These are phyloP conservation scores for Eucalyptus guilfoylei DNA, from an alignment of 345 rosid genomes.

Conservation along the genomic window DNA sequence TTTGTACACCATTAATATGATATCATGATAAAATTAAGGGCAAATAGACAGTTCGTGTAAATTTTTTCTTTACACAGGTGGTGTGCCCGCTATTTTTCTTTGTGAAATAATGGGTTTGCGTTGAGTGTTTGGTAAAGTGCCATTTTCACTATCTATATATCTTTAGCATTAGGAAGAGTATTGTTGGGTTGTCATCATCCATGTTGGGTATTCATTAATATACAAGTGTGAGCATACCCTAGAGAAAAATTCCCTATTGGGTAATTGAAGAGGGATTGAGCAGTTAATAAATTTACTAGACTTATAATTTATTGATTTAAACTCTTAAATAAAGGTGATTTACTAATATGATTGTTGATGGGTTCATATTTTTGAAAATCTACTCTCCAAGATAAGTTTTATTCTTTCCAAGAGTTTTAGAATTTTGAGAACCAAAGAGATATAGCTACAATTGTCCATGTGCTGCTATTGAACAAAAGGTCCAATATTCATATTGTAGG, in stretches of 20 bases:
- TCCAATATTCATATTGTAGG: too few species aligned
- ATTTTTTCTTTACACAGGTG: not conserved
- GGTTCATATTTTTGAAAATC: not conserved
- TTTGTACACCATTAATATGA: too few species aligned
- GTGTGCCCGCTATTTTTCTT: not conserved
- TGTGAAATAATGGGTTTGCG: not conserved
- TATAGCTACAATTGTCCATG: too few species aligned
- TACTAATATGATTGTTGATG: not conserved
- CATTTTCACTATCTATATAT: too few species aligned
- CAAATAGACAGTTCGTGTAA: not conserved
- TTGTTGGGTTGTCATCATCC: too few species aligned
- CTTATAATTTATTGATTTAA: not conserved
- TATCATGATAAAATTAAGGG: too few species aligned
- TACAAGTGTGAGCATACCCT: not conserved
- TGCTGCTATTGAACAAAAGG: too few species aligned
- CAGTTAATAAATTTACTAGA: not conserved
- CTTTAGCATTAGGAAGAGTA: too few species aligned
- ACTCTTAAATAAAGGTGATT: not conserved
- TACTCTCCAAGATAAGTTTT: not conserved
- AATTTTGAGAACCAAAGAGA: too few species aligned
- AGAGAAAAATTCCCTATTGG: not conserved
- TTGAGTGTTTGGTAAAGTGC: too few species aligned
- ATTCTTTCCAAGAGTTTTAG: not conserved
- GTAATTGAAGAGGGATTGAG: not conserved
- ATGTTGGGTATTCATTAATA: not conserved